Conservation (phyloP, 192 early-diverging fungal genomes). For the Dissophora ornata region DNA sequence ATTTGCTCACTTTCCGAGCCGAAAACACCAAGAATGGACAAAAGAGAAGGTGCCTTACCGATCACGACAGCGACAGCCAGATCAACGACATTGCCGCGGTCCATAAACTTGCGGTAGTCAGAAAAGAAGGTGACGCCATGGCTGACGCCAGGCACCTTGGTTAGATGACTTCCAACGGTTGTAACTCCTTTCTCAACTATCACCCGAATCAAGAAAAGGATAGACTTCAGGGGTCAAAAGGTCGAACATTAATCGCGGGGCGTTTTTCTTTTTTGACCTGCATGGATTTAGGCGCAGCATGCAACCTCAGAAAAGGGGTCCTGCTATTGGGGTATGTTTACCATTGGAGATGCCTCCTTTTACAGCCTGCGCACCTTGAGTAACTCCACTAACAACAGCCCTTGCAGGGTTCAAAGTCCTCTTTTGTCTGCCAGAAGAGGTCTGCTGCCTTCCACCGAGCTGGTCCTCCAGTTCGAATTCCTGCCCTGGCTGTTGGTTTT, state of each 20-base stretch:
- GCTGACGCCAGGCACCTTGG: slow-evolving; percentile 32
- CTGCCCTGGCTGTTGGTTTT: slow-evolving; percentile 1
- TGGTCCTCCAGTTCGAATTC: slow-evolving; percentile 8
- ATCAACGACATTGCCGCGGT: slow-evolving; percentile 70
- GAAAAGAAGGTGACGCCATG: slow-evolving; percentile 55
- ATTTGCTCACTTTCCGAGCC: too few species aligned
- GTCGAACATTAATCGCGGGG: background rate
- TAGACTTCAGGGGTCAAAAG: too few species aligned
- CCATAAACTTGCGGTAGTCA: slow-evolving; percentile 66
- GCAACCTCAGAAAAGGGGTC: too few species aligned
- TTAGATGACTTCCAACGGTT: slow-evolving; percentile 15
- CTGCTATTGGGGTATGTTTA: background rate
- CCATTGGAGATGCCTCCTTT: slow-evolving; percentile 17
- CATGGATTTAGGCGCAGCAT: background rate
- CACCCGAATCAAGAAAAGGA: too few species aligned
- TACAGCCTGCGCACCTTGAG: slow-evolving; percentile 19
- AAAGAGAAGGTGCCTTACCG: slow-evolving; percentile 35
- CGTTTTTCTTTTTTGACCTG: background rate
- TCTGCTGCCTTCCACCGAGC: background rate
- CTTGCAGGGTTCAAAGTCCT: slow-evolving; percentile 19
- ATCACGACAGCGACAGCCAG: slow-evolving; percentile 74
- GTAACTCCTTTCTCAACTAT: slow-evolving; percentile 40
- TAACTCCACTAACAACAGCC: slow-evolving; percentile 15
- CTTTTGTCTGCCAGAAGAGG: slow-evolving; percentile 7
- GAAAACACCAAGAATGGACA: too few species aligned